Base-by-base conservation (phyloP, 495 filamentous ascomycete species). In the Aspergillus sparsus region DNA sequence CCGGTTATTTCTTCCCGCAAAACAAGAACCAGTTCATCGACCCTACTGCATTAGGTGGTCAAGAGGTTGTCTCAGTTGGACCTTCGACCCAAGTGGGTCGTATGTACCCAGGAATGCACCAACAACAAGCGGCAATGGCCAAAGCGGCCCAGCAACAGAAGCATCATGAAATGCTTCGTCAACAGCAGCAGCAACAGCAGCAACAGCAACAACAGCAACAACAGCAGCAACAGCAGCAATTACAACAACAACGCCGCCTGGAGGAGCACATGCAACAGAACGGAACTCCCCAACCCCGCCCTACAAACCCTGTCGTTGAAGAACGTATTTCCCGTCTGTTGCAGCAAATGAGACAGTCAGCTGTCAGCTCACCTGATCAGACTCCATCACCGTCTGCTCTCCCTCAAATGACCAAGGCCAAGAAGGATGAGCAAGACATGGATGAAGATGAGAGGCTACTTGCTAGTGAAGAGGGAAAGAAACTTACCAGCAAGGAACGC, bases 371-470 rank as follows among this genome's bases (percentile, higher is more conserved):
- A 0, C 83, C 87, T 49, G 78, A 80, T 49, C 77, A 77, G 2
- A 74, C 75, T 2, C 68, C 76, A 1, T 75, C 77, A 1, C 76
- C 80, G 11, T 76, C 76, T 21, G 71, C 73, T 8, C 51, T 74
- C 31, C 71, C 74, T 8, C 79, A 84, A 34, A 77, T 85, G 49
- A 74, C 83, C 37, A 85, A 89, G 67, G 68, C 85, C 37, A 87
- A 81, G 77, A 98, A 98, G 81, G 90, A 96, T 42, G 91, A 96
- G 68, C 91, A 94, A 55, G 93, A 98, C 33, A 97, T 98, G 93
- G 94, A 99, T 73, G 92, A 96, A 71, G 94, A 99, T 66, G 94
- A 98, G 81, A 80, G 90, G 60, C 79, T 98, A 3, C 82, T 99
- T 13, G 91, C 90, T 6, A 96, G 92, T 62, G 94, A 98, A 66